phyloP scores from a whole-genome alignment of 164 flowering plant genomes.

The Vitis cinerea region DNA sequence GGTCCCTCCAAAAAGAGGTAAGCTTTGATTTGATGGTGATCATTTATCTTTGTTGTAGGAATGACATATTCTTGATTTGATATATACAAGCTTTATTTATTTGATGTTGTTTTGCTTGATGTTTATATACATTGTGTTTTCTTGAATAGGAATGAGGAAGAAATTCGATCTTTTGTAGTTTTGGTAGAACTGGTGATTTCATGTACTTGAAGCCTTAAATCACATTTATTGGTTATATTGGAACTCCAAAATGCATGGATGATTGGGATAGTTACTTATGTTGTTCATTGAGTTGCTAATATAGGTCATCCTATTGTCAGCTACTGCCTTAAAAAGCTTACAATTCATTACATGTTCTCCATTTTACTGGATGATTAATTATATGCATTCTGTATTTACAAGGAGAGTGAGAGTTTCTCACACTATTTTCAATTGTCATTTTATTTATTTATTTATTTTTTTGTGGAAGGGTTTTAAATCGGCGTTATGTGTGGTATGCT shows the following conservation, averaged over 20 bases:
- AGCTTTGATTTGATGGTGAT: not conserved
- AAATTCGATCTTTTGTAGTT: not conserved
- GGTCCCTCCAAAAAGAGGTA: conserved; percentile 35
- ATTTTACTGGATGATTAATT: not conserved
- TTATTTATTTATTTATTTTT: too few species aligned
- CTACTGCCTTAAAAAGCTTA: not conserved
- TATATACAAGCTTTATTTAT: not conserved
- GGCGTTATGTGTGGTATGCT: too few species aligned
- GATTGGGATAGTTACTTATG: not conserved
- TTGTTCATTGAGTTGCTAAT: not conserved
- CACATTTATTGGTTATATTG: not conserved
- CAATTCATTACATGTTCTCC: not conserved
- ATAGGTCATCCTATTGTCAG: not conserved
- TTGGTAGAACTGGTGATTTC: not conserved
- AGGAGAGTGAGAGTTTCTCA: too few species aligned
- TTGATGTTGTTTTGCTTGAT: not conserved
- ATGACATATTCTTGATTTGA: too few species aligned
- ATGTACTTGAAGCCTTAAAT: not conserved
- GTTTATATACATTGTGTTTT: not conserved
- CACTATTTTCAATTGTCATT: too few species aligned
- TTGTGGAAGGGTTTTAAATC: too few species aligned
- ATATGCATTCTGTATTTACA: too few species aligned
- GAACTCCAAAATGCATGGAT: not conserved
- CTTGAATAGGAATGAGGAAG: not conserved
- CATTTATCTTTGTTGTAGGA: too few species aligned